Conservation (phyloP, 345 rosid species). For the Boechera retrofracta region DNA sequence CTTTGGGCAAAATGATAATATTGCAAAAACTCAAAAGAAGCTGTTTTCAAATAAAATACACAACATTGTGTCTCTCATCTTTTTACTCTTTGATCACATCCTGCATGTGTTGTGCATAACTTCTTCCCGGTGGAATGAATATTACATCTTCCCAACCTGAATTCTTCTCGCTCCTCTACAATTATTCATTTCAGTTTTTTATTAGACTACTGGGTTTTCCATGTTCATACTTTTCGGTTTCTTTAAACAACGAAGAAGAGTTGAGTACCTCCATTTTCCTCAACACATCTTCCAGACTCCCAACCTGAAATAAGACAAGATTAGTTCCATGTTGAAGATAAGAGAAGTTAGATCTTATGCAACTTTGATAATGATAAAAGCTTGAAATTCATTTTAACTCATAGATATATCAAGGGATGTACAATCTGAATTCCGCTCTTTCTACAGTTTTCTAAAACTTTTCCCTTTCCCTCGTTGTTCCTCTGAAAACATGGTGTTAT, state of each 20-base stretch:
- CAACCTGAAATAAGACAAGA: conserved; percentile 63
- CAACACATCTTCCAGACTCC: conserved; percentile 89
- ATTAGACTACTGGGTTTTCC: neutral
- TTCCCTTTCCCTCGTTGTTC: neutral
- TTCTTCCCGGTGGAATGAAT: conserved; percentile 96
- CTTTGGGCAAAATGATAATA: conserved; percentile 22
- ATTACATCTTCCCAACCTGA: conserved; percentile 96
- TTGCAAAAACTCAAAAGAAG: conserved; percentile 37
- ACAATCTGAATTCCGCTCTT: neutral
- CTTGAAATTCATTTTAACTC: neutral
- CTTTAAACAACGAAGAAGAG: neutral
- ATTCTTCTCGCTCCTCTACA: conserved; percentile 81
- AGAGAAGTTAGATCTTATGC: neutral
- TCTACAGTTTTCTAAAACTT: neutral
- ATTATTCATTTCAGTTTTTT: conserved; percentile 28
- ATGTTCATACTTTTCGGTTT: neutral
- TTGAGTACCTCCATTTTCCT: conserved; percentile 89
- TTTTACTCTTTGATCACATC: conserved; percentile 49
- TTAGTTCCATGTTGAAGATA: conserved; percentile 20
- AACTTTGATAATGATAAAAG: neutral
- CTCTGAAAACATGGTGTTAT: neutral
- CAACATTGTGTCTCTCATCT: neutral
- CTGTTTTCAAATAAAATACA: conserved; percentile 25
- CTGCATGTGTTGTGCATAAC: conserved; percentile 83
- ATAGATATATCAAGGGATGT: neutral